Evolutionary conservation across 176 grass and related monocot species (phyloP), one percentile per base, ranked within the genome.

Genomic region (Urochloa ruziziensis): DNA sequence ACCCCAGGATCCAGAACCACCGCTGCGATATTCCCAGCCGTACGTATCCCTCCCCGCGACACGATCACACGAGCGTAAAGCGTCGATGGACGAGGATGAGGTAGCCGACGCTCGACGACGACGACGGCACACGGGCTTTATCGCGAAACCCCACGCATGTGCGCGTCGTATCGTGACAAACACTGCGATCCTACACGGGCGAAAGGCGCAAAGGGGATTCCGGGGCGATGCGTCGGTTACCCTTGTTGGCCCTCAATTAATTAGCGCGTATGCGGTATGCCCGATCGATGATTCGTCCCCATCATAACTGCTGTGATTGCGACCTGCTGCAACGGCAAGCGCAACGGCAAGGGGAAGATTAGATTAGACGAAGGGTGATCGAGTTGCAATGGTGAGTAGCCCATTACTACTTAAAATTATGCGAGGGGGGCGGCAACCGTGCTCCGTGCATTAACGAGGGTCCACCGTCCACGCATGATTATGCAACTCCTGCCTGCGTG

Each of bases 131-230:
- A 42, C 49, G 75, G 56, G 12, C 60, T 24, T 24, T 71, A 73
- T 66, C 74, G 23, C 10, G 42, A 68, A 28, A 63, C 14, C 47
- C 9, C 58, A 9, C 67, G 81, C 87, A 85, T 85, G 87, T 85
- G 87, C 66, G 47, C 61, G 77, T 32, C 87, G 82, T 76, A 80
- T 85, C 77, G 53, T 68, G 87, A 61, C 87, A 49, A 68, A 16
- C 53, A 29, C 48, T 10, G 68, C 24, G 59, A 74, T 67, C 81
- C 58, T 54, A 35, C 72, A 70, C 70, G 16, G 18, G 23, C 61
- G n/a, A 19, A 18, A 73, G 8, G 47, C 67, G n/a, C 46, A 57
- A 10, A 24, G 23, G 4, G 48, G 16, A 51, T 51, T 89, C 68
- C 60, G 60, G 34, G 52, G 27, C 51, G 53, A 79, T 84, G 53